Conservation (phyloP, 2,329 filamentous ascomycete species). For the Graphilbum ipis-grandicollis region DNA sequence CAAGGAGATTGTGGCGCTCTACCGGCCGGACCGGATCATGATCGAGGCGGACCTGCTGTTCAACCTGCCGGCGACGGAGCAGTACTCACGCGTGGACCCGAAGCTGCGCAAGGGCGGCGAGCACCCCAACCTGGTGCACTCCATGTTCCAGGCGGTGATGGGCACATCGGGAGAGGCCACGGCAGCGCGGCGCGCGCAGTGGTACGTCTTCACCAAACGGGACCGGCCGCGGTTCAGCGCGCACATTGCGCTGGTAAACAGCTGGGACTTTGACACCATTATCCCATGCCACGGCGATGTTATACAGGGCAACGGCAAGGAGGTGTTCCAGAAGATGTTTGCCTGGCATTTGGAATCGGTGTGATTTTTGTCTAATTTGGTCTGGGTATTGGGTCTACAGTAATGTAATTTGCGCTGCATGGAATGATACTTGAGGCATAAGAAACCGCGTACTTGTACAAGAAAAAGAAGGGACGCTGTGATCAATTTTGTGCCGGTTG, state of each 20-base stretch:
- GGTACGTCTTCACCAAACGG: slow-evolving; percentile 47
- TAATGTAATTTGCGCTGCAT: no score
- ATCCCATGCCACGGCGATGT: slow-evolving; percentile 91
- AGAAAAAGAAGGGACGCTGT: no score
- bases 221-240: slow-evolving; percentile 54
- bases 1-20: slow-evolving; percentile 75
- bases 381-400: no score
- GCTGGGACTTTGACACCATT: slow-evolving; percentile 73
- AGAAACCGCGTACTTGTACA: no score
- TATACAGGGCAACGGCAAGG: slow-evolving; percentile 57
- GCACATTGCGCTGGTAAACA: slow-evolving; percentile 49
- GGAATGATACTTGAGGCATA: no score
- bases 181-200: slow-evolving; percentile 65
- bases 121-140: slow-evolving; percentile 20
- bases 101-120: slow-evolving; percentile 22
- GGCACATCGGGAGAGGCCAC: slow-evolving; percentile 46
- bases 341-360: slow-evolving; percentile 52
- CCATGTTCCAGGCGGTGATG: slow-evolving; percentile 35
- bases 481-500: no score
- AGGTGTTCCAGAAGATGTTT: slow-evolving; percentile 60
- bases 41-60: slow-evolving; percentile 87
- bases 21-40: slow-evolving; percentile 60
- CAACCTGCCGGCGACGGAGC: slow-evolving; percentile 76
- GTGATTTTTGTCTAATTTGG: not conserved
- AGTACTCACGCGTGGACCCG: slow-evolving; percentile 45